Base-by-base conservation (phyloP, 176 grass and related monocot species). In the Carex kokanica region DNA sequence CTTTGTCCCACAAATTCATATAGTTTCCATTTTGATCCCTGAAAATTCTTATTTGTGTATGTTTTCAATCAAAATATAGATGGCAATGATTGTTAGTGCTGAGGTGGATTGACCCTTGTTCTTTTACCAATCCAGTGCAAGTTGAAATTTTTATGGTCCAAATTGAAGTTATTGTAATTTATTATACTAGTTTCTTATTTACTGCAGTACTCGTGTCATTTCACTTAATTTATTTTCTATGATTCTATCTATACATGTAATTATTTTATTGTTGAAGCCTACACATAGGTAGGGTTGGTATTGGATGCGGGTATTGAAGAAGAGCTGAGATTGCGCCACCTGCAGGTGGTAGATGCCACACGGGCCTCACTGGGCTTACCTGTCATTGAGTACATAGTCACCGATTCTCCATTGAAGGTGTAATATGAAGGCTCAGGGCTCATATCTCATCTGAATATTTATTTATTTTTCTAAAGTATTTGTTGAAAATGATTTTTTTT, bases 231-330 rank as follows among this genome's bases (percentile, higher is more conserved):
- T 45, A 54, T 58, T 34, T 75, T 57, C 38, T 18, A 45, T 20
- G 64, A 68, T 64, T 64, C 7, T 12, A 24, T 64, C 29, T 67
- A 6, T 67, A 67, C 59, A n/a, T 61, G 20, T 61, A 61, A 61
- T 6, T 6, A n/a, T 59, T 59, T 38, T 0, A 65, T 32, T 32
- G 41, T 47, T 45, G 40, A 72, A 72, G 13, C 72, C 12, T 74
- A 6, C 21, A 49, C 25, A 0, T 86, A 95, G 92, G 93, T 99
- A 95, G 96, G 93, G 24, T 75, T 95, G 69, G 93, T 99, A 83
- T 25, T 99, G 74, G 96, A 99, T 87, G 86, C 91, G 13, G 96
- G 89, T 61, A 95, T 99, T 57, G 93, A 99, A 82, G 91, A 99
- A 18, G 91, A 92, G 43, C 89, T 99, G 16, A 88, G 60, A 82